phyloP scores from a whole-genome alignment of 257 asterid genomes.

The Solanum acaule region DNA sequence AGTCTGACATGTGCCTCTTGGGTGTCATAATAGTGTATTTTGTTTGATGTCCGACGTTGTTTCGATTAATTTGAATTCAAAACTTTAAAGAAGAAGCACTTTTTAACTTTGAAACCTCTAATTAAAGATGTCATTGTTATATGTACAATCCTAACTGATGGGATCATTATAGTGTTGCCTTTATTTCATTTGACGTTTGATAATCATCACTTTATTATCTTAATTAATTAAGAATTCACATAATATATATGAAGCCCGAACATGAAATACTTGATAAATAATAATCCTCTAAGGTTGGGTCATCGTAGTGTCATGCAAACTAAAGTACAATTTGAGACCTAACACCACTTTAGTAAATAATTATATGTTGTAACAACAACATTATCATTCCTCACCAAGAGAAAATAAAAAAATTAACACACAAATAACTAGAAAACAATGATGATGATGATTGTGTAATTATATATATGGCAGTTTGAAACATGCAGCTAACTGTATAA shows the following conservation, averaged over 20 bases:
- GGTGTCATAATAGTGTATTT: background rate
- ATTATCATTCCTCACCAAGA: background rate
- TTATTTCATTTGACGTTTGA: background rate
- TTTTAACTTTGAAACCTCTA: background rate
- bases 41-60: fast-evolving
- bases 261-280: background rate
- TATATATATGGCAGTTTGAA: background rate
- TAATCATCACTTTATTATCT: background rate
- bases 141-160: background rate
- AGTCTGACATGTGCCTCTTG: background rate
- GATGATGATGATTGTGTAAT: background rate
- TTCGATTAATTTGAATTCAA: fast-evolving
- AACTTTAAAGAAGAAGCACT: fast-evolving
- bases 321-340: background rate
- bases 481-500: background rate
- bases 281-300: background rate
- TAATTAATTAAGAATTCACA: background rate
- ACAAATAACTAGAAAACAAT: background rate
- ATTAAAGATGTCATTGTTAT: too few species aligned
- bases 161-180: background rate
- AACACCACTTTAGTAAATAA: background rate
- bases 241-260: background rate
- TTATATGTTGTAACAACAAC: background rate
- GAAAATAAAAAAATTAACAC: background rate
- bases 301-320: background rate